Base-by-base conservation (phyloP, 805 yeast species). In the Sugiyamaella boreocaroliniensis region DNA sequence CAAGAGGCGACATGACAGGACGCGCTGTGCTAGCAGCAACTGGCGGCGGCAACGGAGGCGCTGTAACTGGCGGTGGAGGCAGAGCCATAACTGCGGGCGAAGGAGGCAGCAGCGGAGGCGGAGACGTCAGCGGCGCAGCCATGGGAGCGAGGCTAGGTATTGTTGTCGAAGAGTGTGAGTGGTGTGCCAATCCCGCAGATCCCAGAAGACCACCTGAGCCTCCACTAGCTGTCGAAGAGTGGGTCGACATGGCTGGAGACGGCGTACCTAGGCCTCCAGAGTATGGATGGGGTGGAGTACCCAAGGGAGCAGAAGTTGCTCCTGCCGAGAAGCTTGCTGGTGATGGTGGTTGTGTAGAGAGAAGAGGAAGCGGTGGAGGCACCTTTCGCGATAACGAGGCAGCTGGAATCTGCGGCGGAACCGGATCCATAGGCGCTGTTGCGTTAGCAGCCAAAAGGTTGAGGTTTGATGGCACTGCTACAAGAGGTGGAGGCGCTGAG, bases 401-500 rank as follows among this genome's bases (percentile, higher is more conserved):
- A 2, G 26, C 22, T n/a, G 44, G n/a, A 4, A 14, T 14, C 37
- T 11, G 37, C 12, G 37, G 37, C 4, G 37, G 8, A 10, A 14
- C n/a, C 10, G 37, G n/a, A 9, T 32, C 37, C n/a, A 32, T 32
- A 32, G 37, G 37, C n/a, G 37, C 37, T 14, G 37, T 32, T 10
- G 37, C 37, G n/a, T 32, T 32, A 11, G 37, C 37, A 32, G 37
- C 37, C 37, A 32, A 14, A 10, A 32, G 37, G 8, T 14, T 32
- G 11, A 32, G 37, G 37, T 9, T 32, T 9, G 12, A 20, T 42
- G 44, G 14, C 10, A 7, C 15, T 20, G 26, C 14, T 8, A 18
- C 44, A 11, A 22, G n/a, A 11, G 54, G 26, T 22, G 26, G 48
- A 48, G 53, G 45, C 2, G 55, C 51, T 19, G 51, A 43, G 9